Evolutionary conservation across 164 flowering plant genomes (phyloP), one percentile per base, ranked within the genome.

Genomic region (Nymphaea colorata): DNA sequence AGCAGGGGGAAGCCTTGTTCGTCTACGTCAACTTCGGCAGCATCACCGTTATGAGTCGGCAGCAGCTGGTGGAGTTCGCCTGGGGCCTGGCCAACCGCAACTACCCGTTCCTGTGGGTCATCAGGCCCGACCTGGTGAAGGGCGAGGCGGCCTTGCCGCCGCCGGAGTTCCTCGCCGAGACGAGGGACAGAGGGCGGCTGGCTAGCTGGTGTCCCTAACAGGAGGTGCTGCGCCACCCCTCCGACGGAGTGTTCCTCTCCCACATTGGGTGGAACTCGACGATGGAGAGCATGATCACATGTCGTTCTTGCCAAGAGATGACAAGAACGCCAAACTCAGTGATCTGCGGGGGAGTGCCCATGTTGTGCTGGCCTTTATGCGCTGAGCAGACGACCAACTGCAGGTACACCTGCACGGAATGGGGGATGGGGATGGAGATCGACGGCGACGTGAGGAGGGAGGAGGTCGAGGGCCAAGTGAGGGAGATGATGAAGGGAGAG

Each of bases 11-110:
- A n/a, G 71, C 60, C 6, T 79, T 83, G 0, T 85, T 83, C 2
- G 67, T 85, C 14, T 81, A 79, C 45, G 88, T 85, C 45, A 83
- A 85, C 44, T 82, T 77, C 64, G 89, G 87, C 0, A 85, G 87
- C 73, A 68, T 79, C 3, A 68, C 82, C 0, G 78, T 77, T 2
- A 67, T 83, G 79, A 72, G 82, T 2, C 41, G 66, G 0, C 43
- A 75, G 7, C 85, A 85, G 62, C 66, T 82, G 5, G 64, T 67
- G 7, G 87, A 85, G 64, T 78, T 83, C 17, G 83, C 87, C 3
- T 83, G 87, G 87, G 87, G 87, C 7, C 73, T 85, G 0, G 83
- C 82, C 2, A 79, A 83, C 68, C 81, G 80, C 67, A 67, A 76
- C 5, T 41, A 70, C 15, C 16, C 72, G 3, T 85, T 85, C 57